Evolutionary conservation across 495 filamentous ascomycete genomes (phyloP), one percentile per base, ranked within the genome.

Genomic region (Clavariopsis aquatica): DNA sequence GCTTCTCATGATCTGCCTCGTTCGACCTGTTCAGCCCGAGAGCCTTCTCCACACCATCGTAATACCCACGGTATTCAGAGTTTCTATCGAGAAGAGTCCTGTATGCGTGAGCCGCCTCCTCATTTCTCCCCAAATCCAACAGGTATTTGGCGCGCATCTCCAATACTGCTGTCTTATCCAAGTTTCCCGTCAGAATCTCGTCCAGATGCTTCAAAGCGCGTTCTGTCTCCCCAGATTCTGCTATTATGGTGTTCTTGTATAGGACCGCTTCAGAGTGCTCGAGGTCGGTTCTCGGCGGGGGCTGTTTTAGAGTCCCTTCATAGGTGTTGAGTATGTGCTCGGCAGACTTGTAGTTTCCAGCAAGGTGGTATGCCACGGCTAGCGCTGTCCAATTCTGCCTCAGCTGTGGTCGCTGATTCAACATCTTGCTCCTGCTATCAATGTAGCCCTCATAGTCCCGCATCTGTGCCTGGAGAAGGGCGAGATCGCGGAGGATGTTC

Each of bases 381-480:
- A 99, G 76, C 6, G 90, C 94, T 0, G 94, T 98, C 94, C 94
- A 99, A 76, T 95, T 97, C 76, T 92, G 89, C 64, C 94, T 83
- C 54, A 92, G 69, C 38, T 83, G 82, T 1, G 94, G 89, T 52
- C 89, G 84, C 34, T 87, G 83, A 72, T 94, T 89, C 64, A 99
- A 78, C 85, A 99, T 98, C 24, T 84, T 75, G 43, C 81, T 84
- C 62, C 94, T 83, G 74, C 90, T 96, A 73, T 93, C 86, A 64
- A 97, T 85, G 68, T 96, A 98, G 45, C 94, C 95, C 69, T 86
- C 83, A 76, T 91, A 98, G 77, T 99, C 95, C 61, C 95, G 85
- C 89, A 96, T 96, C 78, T 99, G 94, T 71, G 96, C 83, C 77
- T 98, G 94, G 54, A 99, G 84, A 52, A 93, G 82, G 36, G 93